Conservation (phyloP, 176 grass and related monocot genomes). For the Bromus sterilis region DNA sequence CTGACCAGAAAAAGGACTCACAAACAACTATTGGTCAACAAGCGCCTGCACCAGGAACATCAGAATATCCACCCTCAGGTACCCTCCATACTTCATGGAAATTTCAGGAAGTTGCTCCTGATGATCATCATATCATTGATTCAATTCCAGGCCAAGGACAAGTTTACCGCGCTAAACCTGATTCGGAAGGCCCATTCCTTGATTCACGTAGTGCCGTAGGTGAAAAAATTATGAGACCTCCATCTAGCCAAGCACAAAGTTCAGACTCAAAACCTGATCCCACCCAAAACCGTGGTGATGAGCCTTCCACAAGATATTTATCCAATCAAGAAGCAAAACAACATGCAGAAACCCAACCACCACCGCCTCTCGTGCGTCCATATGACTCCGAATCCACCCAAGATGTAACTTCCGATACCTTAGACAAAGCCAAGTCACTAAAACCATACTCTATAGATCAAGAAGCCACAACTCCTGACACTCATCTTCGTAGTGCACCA, state of each 20-base stretch:
- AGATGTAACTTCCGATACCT: not conserved
- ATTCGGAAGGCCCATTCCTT: not conserved
- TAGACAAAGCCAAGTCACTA: not conserved
- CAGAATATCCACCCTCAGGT: not conserved
- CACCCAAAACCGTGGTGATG: not conserved
- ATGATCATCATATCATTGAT: not conserved
- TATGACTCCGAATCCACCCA: not conserved
- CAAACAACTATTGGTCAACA: not conserved
- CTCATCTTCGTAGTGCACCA: not conserved
- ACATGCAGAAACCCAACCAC: not conserved
- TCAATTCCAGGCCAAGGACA: conserved; percentile 5
- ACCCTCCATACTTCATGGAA: not conserved
- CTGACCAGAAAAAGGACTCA: conserved; percentile 4
- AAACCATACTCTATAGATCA: not conserved
- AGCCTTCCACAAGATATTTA: not conserved
- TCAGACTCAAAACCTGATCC: not conserved
- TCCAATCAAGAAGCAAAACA: not conserved
- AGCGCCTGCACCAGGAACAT: not conserved
- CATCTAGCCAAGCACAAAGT: not conserved
- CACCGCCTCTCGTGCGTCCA: not conserved
- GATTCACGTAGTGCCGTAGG: not conserved
- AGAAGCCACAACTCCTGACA: not conserved
- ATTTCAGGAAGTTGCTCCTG: conserved; percentile 7
- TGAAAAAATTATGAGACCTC: not conserved
- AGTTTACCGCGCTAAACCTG: not conserved